phyloP scores from a whole-genome alignment of 257 asterid species.

The Solanum phureja region DNA sequence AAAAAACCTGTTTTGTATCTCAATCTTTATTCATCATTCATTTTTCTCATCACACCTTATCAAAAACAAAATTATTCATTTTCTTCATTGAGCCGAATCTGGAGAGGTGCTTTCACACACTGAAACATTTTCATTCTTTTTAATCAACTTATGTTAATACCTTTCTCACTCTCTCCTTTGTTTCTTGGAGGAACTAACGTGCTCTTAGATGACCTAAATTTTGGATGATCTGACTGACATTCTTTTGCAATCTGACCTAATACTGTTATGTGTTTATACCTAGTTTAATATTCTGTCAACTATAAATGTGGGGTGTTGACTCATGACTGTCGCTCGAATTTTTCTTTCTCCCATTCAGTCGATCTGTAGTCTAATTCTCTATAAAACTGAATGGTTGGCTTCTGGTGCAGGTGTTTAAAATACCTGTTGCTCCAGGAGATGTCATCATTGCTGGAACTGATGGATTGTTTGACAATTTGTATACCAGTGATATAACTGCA shows the following conservation, averaged over 20 bases:
- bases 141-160: not conserved
- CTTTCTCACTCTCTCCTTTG: not conserved
- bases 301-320: not conserved
- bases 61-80: not conserved
- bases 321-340: not conserved
- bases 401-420: slow-evolving; percentile 62
- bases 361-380: not conserved
- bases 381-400: not conserved
- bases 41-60: not conserved
- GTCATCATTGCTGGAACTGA: slow-evolving; percentile 94
- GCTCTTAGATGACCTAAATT: not conserved
- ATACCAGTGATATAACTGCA: slow-evolving; percentile 70
- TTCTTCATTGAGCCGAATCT: not conserved
- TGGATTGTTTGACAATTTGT: slow-evolving; percentile 95
- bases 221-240: not conserved
- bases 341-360: not conserved
- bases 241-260: not conserved
- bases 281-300: not conserved
- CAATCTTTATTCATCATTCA: not conserved
- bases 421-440: slow-evolving; percentile 90
- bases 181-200: not conserved
- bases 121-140: not conserved
- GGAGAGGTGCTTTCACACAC: not conserved
- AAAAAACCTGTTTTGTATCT: not conserved
- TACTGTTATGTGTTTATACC: not conserved